Conservation (phyloP, 2,329 filamentous ascomycete species). For the Passalora sequoiae region DNA sequence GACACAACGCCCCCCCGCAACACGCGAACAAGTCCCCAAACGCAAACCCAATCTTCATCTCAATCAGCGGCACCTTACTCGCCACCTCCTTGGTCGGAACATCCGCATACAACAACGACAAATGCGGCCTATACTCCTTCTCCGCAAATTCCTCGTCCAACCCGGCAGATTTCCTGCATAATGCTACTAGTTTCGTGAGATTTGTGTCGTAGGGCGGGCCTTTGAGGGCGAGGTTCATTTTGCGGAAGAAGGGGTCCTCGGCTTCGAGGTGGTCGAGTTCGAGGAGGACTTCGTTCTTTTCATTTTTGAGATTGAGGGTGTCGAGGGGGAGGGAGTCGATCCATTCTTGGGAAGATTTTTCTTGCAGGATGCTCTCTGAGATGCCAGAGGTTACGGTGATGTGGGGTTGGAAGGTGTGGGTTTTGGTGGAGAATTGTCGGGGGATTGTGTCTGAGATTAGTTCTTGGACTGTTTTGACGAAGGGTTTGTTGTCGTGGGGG, state of each 20-base stretch:
- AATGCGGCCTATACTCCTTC: slow-evolving; percentile 22
- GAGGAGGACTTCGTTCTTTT: slow-evolving; percentile 23
- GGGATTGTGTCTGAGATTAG: slow-evolving; percentile 25
- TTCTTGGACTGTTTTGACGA: slow-evolving; percentile 24
- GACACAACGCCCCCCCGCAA: slow-evolving; percentile 24
- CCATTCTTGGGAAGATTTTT: slow-evolving; percentile 21
- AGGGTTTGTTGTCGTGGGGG: slow-evolving; percentile 16
- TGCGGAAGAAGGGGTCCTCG: slow-evolving; percentile 22
- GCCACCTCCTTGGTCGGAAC: slow-evolving; percentile 20
- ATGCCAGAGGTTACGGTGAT: slow-evolving; percentile 22
- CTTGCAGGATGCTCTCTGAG: slow-evolving; percentile 1
- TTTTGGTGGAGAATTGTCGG: slow-evolving; percentile 15
- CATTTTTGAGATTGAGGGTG: slow-evolving; percentile 7
- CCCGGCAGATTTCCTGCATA: slow-evolving; percentile 12
- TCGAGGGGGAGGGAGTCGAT: slow-evolving; percentile 16
- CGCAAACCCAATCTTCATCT: slow-evolving; percentile 27
- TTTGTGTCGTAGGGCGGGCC: slow-evolving; percentile 20
- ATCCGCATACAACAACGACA: slow-evolving; percentile 23
- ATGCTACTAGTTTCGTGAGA: slow-evolving; percentile 12
- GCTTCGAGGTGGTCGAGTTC: slow-evolving; percentile 21
- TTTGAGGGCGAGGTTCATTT: slow-evolving; percentile 22
- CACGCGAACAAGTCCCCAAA: slow-evolving; percentile 26
- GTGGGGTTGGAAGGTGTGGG: slow-evolving; percentile 19
- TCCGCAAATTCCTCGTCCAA: slow-evolving; percentile 10
- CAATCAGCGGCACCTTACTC: slow-evolving; percentile 20